Evolutionary conservation across 371 early-diverging fungal genomes (phyloP), one percentile per base, ranked within the genome.

Genomic region (Amoeboaphelidium occidentale): DNA sequence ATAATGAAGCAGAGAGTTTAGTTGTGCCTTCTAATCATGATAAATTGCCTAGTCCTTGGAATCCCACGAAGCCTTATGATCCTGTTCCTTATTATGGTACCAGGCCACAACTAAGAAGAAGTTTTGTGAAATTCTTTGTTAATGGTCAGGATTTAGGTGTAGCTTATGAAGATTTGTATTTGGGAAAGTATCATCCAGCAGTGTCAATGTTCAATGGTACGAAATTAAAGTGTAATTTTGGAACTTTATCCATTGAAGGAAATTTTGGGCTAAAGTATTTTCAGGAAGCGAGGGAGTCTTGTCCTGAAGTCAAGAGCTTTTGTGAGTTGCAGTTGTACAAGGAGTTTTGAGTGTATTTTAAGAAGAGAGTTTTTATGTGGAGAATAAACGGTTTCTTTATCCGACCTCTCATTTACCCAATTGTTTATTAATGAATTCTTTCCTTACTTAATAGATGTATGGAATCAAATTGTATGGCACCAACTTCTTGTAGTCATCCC

Each of bases 401-500:
- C n/a, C n/a, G n/a, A n/a, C n/a, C n/a, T n/a, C n/a, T n/a, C n/a
- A n/a, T n/a, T n/a, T n/a, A n/a, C n/a, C n/a, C n/a, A n/a, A n/a
- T n/a, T n/a, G n/a, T n/a, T n/a, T n/a, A n/a, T n/a, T n/a, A n/a
- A n/a, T n/a, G n/a, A n/a, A n/a, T 48, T 42, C 50, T 48, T n/a
- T 12, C 21, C 50, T 12, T 45, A 14, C 44, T 58, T 26, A 63
- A 43, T 46, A 57, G 20, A 65, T 49, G 50, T 48, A 55, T 13
- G 70, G 74, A 46, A 71, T 58, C 54, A 77, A 52, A 63, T 74
- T 73, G 63, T 69, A 75, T 17, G 71, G 72, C 23, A 78, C 78
- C 12, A 53, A 27, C 52, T 60, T 57, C 54, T 62, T 65, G 59
- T 79, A 79, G 55, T 74, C 56, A 26, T 73, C 73, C 80, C 80